phyloP scores from a whole-genome alignment of 768 basidiomycete genomes.

The Lentinula edodes region DNA sequence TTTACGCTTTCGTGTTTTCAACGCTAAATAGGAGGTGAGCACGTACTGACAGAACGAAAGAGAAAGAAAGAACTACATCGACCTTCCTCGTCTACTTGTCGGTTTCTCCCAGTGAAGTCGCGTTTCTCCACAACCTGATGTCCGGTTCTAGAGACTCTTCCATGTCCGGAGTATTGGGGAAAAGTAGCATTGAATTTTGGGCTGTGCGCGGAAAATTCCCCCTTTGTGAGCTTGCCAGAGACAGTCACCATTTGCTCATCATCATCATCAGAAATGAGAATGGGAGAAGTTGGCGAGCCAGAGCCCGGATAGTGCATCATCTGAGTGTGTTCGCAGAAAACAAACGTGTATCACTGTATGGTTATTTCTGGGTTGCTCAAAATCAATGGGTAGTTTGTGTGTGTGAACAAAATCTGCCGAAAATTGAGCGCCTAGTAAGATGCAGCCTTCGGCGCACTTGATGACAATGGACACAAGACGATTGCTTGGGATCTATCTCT shows the following conservation, averaged over 20 bases:
- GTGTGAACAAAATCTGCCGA: too few species aligned
- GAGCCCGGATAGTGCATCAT: neutral
- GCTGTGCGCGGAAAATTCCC: neutral
- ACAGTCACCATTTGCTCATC: conserved; percentile 10
- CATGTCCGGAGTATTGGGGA: neutral
- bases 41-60: neutral
- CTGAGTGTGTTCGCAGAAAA: neutral
- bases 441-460: too few species aligned
- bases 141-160: neutral
- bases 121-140: neutral
- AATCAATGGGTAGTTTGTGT: too few species aligned
- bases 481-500: too few species aligned
- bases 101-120: neutral
- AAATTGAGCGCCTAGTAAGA: too few species aligned
- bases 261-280: conserved; percentile 23
- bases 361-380: too few species aligned
- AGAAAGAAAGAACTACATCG: neutral
- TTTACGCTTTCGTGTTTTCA: conserved; percentile 7
- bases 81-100: neutral
- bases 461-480: too few species aligned
- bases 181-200: neutral
- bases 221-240: neutral
- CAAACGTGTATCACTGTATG: too few species aligned
- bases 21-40: neutral
- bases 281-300: conserved; percentile 22